Base-by-base conservation (phyloP, 2,329 filamentous ascomycete genomes). In the Orbilia ellipsospora region DNA sequence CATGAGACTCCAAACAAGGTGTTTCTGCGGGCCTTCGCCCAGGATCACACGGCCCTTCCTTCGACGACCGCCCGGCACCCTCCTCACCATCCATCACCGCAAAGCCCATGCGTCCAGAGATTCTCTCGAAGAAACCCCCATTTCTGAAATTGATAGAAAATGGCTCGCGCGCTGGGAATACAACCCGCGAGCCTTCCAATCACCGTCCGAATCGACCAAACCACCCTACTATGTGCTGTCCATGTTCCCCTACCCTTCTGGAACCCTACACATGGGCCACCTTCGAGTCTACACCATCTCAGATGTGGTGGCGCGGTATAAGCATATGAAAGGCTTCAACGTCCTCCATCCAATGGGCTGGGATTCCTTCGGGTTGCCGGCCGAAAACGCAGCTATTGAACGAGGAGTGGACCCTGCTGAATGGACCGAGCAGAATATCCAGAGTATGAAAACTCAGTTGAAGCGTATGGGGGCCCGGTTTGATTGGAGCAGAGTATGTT, bases 181-280 rank as follows among this genome's bases (percentile, higher is more conserved):
- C 1, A 26, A 55, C 3, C 70, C 70, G 10, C 64, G 57, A 36
- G 51, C 59, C 59, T 75, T 75, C 64, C 59, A 75, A 60, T 69
- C 82, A 82, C 78, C 81, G 81, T 16, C 86, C 84, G 73, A 84
- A 83, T 28, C 72, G 0, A 28, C 51, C 28, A 75, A 75, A 69
- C 72, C 64, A 54, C 60, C 72, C 40, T 80, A 78, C 70, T 96
- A 94, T 81, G 88, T 96, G 77, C 85, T 96, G 64, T 90, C 93
- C 78, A 97, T 97, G 93, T 96, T 96, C 81, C 93, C 93, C 0
- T 97, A 97, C 81, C 93, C 93, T 0, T 96, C 93, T 0, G 93
- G 93, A 31, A 90, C 89, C 31, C 86, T 97, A 28, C 93, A 97
- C 81, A 88, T 96, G 75, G 93, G 93, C 13, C 93, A 97, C 82